A percentile compares a stretch with the other conserved stretches of the same genome.
Evolutionary conservation across 495 filamentous ascomycete species (phyloP).

Genomic region (Aspergillus sclerotioniger): DNA sequence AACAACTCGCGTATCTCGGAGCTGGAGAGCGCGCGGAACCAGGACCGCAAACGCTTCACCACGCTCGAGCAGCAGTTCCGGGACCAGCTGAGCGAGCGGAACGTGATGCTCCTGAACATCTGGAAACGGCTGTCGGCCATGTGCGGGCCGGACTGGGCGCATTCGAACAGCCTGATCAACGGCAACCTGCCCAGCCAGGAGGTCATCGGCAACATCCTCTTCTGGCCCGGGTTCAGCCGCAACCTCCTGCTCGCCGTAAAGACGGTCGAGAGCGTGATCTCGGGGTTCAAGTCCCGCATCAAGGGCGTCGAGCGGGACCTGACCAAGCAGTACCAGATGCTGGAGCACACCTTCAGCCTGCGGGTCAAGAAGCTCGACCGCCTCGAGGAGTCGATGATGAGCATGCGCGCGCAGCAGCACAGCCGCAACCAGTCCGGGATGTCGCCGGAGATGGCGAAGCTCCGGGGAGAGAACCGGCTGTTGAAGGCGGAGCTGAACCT

Average conservation of each 20-base stretch:
- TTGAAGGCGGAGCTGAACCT: slow-evolving; percentile 81
- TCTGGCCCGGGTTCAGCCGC: slow-evolving; percentile 79
- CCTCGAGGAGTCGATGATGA: slow-evolving; percentile 70
- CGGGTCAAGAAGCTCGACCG: slow-evolving; percentile 85
- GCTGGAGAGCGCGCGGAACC: slow-evolving; percentile 68
- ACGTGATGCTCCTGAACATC: slow-evolving; percentile 76
- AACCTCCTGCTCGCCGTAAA: slow-evolving; percentile 86
- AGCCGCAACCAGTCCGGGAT: slow-evolving; percentile 46
- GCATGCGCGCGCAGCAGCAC: slow-evolving; percentile 36
- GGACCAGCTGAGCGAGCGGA: slow-evolving; percentile 86
- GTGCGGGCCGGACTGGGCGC: slow-evolving; percentile 89
- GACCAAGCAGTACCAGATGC: slow-evolving; percentile 82
- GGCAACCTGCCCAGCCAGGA: slow-evolving; percentile 81
- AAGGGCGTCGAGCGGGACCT: slow-evolving; percentile 83
- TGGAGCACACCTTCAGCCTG: slow-evolving; percentile 76
- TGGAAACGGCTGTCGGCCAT: slow-evolving; percentile 86
- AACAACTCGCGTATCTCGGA: slow-evolving; percentile 82
- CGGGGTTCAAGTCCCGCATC: slow-evolving; percentile 77
- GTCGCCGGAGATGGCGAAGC: slow-evolving; percentile 60
- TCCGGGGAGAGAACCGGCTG: slow-evolving; percentile 76
- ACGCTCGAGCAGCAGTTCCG: slow-evolving; percentile 74
- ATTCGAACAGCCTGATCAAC: slow-evolving; percentile 84
- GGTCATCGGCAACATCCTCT: slow-evolving; percentile 68
- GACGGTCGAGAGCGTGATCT: slow-evolving; percentile 77
- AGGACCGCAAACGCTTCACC: slow-evolving; percentile 71